Conservation (phyloP, 75 land plant genomes). For the Picea glauca region DNA sequence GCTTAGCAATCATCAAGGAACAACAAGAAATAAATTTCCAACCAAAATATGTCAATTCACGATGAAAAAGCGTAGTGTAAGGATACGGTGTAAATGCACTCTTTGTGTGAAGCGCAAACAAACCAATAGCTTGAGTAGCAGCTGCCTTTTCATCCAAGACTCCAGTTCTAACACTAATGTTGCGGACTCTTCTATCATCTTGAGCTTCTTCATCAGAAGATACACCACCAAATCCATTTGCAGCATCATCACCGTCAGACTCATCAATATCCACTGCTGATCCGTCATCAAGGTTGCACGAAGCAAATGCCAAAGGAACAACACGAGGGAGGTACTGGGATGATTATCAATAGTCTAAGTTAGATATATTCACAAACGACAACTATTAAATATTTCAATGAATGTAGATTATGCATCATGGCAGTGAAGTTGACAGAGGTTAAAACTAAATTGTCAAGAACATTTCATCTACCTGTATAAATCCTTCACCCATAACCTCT, state of each 20-base stretch:
- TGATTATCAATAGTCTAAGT: not conserved
- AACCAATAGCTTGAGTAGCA: conserved; percentile 96
- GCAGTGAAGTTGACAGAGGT: not conserved
- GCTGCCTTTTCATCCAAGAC: conserved; percentile 99
- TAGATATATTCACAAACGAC: not conserved
- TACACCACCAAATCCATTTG: conserved; percentile 69
- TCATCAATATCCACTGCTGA: conserved; percentile 94
- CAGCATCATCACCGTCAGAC: conserved; percentile 63
- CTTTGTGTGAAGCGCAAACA: conserved; percentile 90
- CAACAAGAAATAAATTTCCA: not conserved
- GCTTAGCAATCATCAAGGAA: conserved; percentile 30
- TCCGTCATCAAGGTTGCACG: conserved; percentile 99
- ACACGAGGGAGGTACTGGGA: conserved; percentile 85
- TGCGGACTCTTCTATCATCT: conserved; percentile 85
- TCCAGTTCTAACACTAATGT: conserved; percentile 96
- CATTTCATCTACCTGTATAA: conserved; percentile 52
- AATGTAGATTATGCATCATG: not conserved
- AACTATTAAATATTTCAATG: not conserved
- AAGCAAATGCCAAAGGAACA: conserved; percentile 80
- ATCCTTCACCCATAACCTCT: conserved; percentile 79
- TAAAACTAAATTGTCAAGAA: not conserved
- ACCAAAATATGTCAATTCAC: not conserved
- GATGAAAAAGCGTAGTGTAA: conserved; percentile 7
- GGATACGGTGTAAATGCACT: conserved; percentile 89
- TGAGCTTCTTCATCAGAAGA: conserved; percentile 96